phyloP scores from a whole-genome alignment of 2,329 filamentous ascomycete species.

The Pezicula radicicola region DNA sequence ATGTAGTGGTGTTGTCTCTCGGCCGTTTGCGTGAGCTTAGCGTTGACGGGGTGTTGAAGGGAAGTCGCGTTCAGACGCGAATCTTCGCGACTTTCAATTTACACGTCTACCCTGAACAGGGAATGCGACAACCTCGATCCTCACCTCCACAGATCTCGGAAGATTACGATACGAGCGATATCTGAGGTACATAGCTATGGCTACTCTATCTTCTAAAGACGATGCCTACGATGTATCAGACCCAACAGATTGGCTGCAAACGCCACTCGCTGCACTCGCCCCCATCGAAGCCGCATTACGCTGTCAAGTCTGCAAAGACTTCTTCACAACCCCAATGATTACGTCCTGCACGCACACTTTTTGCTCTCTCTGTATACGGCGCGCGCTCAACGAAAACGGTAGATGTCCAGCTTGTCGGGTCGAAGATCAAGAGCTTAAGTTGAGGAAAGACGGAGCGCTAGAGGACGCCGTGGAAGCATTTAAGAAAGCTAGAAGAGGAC shows the following conservation, averaged over 20 bases:
- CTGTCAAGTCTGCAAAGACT: conserved; percentile 98
- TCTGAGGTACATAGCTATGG: conserved; percentile 1
- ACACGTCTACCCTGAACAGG: not conserved
- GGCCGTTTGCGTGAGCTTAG: conserved; percentile 6
- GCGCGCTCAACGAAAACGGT: conserved; percentile 77
- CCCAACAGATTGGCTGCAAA: conserved; percentile 81
- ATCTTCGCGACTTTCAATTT: conserved; percentile 23
- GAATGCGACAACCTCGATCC: conserved; percentile 9
- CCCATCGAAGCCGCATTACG: conserved; percentile 81
- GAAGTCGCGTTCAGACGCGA: conserved; percentile 8
- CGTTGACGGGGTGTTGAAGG: conserved; percentile 3
- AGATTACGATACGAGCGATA: conserved; percentile 7
- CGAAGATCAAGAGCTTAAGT: conserved; percentile 76
- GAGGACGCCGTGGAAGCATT: conserved; percentile 85
- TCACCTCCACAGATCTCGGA: not conserved
- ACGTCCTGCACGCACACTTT: conserved; percentile 96
- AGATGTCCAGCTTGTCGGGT: conserved; percentile 84
- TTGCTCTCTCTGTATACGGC: conserved; percentile 91
- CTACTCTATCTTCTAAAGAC: conserved; percentile 6
- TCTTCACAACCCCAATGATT: conserved; percentile 91
- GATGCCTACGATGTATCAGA: conserved; percentile 54
- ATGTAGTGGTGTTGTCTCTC: conserved; percentile 4
- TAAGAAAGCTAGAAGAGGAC: conserved; percentile 55
- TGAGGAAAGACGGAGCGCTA: conserved; percentile 81
- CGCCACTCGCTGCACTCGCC: conserved; percentile 62